Evolutionary conservation across 1,284 basidiomycete species (phyloP).

Genomic region (Gomphus bonarii): DNA sequence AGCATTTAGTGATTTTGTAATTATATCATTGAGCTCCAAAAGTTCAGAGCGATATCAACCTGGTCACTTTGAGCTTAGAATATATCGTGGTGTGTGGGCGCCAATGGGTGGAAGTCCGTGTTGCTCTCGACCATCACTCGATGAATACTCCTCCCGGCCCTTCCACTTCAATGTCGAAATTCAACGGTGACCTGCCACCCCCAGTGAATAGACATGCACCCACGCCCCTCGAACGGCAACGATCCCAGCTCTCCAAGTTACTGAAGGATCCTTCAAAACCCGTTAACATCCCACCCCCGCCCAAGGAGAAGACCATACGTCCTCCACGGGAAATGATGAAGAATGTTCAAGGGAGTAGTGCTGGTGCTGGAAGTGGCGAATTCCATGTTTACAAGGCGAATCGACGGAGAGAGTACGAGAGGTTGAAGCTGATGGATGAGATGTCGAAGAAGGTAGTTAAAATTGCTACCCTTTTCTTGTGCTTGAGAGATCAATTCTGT

Average conservation of each 20-base stretch:
- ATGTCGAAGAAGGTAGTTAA: conserved; percentile 67
- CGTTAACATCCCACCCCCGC: conserved; percentile 62
- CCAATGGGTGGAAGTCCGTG: background rate
- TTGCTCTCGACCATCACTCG: background rate
- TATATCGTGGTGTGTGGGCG: no score
- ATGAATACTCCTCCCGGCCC: background rate
- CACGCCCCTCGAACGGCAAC: conserved; percentile 64
- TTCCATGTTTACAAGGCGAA: conserved; percentile 99
- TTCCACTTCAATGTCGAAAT: background rate
- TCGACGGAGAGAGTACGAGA: conserved; percentile 88
- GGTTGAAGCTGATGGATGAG: conserved; percentile 87
- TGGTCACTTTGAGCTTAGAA: no score
- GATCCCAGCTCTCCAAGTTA: conserved; percentile 71
- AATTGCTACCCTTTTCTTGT: conserved; percentile 16
- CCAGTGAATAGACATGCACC: conserved; percentile 40
- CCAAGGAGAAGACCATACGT: conserved; percentile 70
- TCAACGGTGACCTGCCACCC: background rate
- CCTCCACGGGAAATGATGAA: conserved; percentile 94
- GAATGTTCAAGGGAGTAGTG: conserved; percentile 91
- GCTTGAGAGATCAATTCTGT: background rate
- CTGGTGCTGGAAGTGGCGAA: conserved; percentile 89
- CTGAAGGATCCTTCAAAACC: conserved; percentile 81
- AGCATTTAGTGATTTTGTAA: no score
- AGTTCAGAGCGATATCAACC: no score
- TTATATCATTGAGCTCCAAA: no score